Conservation (phyloP, 192 early-diverging fungal genomes). For the Umbelopsis sp. region DNA sequence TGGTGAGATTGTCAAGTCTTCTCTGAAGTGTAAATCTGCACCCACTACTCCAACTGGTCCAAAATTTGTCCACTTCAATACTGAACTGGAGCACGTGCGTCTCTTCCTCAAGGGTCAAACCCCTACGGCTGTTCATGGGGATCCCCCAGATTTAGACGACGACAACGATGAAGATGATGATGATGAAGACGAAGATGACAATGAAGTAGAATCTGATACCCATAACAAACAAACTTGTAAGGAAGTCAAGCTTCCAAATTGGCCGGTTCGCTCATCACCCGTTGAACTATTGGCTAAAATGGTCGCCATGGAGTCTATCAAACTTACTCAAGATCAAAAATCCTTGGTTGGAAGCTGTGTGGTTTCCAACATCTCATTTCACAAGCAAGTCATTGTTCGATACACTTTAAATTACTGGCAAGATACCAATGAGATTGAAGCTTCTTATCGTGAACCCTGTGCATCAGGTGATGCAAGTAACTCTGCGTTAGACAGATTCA, state of each 20-base stretch:
- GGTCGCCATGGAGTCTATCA: conserved; percentile 61
- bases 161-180: conserved; percentile 18
- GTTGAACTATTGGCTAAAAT: conserved; percentile 38
- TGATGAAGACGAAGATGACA: conserved; percentile 22
- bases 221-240: no score
- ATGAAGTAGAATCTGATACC: conserved; percentile 19
- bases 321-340: conserved; percentile 31
- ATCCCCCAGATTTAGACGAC: conserved; percentile 34
- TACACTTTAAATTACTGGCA: conserved; percentile 86
- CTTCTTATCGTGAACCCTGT: conserved; percentile 63
- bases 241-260: conserved; percentile 21
- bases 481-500: conserved; percentile 67
- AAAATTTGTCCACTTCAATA: conserved; percentile 70
- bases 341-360: conserved; percentile 58
- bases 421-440: conserved; percentile 64
- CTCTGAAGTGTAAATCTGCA: conserved; percentile 30
- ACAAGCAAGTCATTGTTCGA: conserved; percentile 79
- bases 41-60: conserved; percentile 39
- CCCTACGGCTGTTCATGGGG: conserved; percentile 51
- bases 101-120: conserved; percentile 72
- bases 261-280: conserved; percentile 30
- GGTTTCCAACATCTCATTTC: conserved; percentile 85
- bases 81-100: conserved; percentile 68
- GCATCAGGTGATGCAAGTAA: conserved; percentile 43
- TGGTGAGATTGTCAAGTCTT: conserved; percentile 25